Evolutionary conservation across 2,329 filamentous ascomycete species (phyloP).

Genomic region (Drechmeria coniospora): DNA sequence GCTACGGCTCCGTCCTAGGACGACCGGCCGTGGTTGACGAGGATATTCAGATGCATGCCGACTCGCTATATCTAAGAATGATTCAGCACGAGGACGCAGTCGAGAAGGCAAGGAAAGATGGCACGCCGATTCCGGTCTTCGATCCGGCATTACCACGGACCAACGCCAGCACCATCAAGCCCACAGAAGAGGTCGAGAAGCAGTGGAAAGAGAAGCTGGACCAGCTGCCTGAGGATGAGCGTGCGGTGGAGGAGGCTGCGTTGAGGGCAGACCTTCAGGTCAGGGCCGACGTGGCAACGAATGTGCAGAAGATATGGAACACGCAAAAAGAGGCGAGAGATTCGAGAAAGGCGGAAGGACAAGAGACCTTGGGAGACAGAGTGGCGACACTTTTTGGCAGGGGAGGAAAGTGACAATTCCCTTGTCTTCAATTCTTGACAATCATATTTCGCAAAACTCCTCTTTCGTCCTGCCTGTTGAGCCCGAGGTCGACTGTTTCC

Average conservation of each 20-base stretch:
- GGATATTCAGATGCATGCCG: conserved; percentile 89
- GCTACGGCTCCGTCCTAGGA: conserved; percentile 59
- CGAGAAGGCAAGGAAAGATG: conserved; percentile 51
- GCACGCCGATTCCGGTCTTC: conserved; percentile 42
- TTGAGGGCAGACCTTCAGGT: conserved; percentile 46
- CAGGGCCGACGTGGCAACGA: conserved; percentile 41
- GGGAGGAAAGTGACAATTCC: conserved; percentile 10
- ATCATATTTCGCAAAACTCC: no score
- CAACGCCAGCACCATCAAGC: conserved; percentile 10
- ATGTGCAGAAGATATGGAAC: conserved; percentile 39
- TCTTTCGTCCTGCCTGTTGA: no score
- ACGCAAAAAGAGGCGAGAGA: conserved; percentile 41
- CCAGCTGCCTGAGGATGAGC: conserved; percentile 41
- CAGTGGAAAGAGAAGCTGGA: conserved; percentile 39
- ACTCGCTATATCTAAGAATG: conserved; percentile 79
- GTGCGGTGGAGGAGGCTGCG: conserved; percentile 46
- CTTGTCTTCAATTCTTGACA: no score
- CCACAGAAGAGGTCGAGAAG: conserved; percentile 31
- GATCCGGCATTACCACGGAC: conserved; percentile 34
- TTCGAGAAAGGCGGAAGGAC: conserved; percentile 20
- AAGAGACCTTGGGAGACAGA: conserved; percentile 15
- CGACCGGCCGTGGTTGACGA: conserved; percentile 58
- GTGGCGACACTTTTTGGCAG: conserved; percentile 14
- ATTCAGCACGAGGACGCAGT: conserved; percentile 62
- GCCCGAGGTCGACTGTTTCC: no score